Percentiles rank a stretch among this genome's conserved stretches.
phyloP scores from a whole-genome alignment of 2,329 filamentous ascomycete species.

The Dryadomyces quercivorus region DNA sequence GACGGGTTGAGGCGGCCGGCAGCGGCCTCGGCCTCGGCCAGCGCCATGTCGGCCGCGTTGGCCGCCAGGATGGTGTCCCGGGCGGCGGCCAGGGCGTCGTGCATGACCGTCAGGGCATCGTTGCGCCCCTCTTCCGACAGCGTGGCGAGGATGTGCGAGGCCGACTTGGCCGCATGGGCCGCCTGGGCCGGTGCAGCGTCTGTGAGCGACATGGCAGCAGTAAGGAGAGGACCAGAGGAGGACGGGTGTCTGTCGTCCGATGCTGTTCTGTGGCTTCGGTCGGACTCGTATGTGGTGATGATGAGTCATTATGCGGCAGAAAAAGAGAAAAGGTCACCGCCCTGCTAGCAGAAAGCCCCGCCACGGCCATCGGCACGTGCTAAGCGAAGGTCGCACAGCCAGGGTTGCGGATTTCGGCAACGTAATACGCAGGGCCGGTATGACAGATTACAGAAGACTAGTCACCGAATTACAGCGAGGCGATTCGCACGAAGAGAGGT shows the following conservation, averaged over 20 bases:
- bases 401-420: no score
- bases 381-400: neutral
- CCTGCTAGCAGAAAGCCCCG: no score
- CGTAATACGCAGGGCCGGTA: no score
- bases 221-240: no score
- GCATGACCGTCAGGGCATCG: constrained; percentile 70
- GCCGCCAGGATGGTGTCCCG: constrained; percentile 72
- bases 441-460: no score
- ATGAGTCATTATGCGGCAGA: neutral
- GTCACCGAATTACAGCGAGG: no score
- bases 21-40: constrained; percentile 55
- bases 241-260: no score
- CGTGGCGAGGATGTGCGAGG: constrained; percentile 73
- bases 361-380: neutral
- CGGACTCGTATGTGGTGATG: neutral
- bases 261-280: no score
- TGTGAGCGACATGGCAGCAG: constrained; percentile 78
- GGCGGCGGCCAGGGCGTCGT: constrained; percentile 58
- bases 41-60: constrained; percentile 70
- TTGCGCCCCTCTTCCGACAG: constrained; percentile 68
- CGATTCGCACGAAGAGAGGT: no score
- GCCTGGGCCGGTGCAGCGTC: constrained; percentile 69
- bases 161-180: constrained; percentile 64
- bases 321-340: neutral
- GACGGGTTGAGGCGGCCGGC: constrained; percentile 68